A percentile compares a stretch with the other conserved stretches of the same genome.
These are phyloP conservation scores for Xylaria sp. DNA, from an alignment of 2,329 filamentous ascomycete genomes.

Conservation along the genomic window DNA sequence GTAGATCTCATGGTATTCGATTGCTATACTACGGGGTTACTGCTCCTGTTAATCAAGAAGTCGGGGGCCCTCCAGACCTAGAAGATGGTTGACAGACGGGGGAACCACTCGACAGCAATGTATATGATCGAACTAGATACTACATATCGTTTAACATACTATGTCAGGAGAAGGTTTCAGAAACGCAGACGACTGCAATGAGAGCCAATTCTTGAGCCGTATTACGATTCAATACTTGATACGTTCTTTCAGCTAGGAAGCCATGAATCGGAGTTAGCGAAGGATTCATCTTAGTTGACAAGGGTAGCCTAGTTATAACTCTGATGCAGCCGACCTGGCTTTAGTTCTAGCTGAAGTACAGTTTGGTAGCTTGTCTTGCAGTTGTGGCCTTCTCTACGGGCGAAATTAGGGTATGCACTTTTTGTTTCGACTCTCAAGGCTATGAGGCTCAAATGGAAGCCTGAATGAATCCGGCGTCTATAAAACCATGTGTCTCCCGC, in stretches of 20 bases:
- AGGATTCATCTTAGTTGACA: not conserved
- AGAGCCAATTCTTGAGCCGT: not conserved
- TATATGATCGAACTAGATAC: too few relatives aligned
- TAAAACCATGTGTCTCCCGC: not conserved
- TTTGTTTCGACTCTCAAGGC: not conserved
- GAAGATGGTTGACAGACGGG: too few relatives aligned
- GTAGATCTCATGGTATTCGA: too few relatives aligned
- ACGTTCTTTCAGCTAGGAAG: too few relatives aligned
- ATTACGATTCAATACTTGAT: not conserved
- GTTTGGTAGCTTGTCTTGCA: not conserved
- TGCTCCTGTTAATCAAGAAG: not conserved
- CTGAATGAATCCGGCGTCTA: not conserved
- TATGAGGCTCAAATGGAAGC: slow-evolving; percentile 14
- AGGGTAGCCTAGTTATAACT: not conserved
- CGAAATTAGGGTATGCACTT: not conserved
- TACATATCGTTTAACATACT: too few relatives aligned
- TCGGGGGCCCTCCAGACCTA: not conserved
- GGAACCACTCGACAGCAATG: too few relatives aligned
- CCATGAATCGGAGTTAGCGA: not conserved
- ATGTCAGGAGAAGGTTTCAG: too few relatives aligned
- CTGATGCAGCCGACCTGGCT: not conserved
- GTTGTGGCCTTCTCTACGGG: not conserved
- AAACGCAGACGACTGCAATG: not conserved
- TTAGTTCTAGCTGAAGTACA: slow-evolving; percentile 8
- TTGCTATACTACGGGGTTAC: too few relatives aligned